Evolutionary conservation across 2,329 filamentous ascomycete species (phyloP), one percentile per base, ranked within the genome.

Genomic region (Cercospora brassicicola): DNA sequence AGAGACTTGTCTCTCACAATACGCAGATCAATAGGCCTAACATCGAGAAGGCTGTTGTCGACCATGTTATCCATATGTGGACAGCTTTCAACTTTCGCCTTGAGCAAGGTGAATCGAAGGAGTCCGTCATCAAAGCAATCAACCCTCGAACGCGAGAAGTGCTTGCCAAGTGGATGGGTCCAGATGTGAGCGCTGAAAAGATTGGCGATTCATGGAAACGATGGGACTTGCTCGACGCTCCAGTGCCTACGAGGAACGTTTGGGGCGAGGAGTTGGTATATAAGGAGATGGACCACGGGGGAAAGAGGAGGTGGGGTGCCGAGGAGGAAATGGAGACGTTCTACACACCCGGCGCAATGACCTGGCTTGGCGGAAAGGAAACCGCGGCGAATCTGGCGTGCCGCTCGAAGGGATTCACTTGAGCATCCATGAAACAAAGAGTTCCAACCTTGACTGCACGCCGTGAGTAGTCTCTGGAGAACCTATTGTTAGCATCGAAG

Each of bases 11-110:
- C 13, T 23, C 23, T 11, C 60, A 68, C 42, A 59, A 39, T 5
- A 57, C 45, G n/a, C 36, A 39, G 11, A 18, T 66, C 39, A 67
- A 20, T 8, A 59, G 33, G 2, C 23, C 10, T 9, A 62, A 67
- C 36, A 51, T 68, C 33, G 69, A 71, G 51, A 31, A 65, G 20
- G 48, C 48, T 6, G 67, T 69, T 9, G 65, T 71, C 31, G 62
- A 69, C n/a, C 63, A 71, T 20, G 28, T 66, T 20, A 28, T 55
- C 2, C 53, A 69, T 30, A 68, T 45, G 51, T 69, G 69, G 69
- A 68, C 69, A 18, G 61, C 62, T 10, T 68, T 66, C 42, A 59
- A 60, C 9, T 66, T 64, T 20, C 65, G 56, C 6, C n/a, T 69
- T 30, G 57, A 56, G 26, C 48, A 61, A 31, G 66, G 64, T 13